Base-by-base conservation (phyloP, 768 basidiomycete genomes). In the Phanerochaete carnosa region DNA sequence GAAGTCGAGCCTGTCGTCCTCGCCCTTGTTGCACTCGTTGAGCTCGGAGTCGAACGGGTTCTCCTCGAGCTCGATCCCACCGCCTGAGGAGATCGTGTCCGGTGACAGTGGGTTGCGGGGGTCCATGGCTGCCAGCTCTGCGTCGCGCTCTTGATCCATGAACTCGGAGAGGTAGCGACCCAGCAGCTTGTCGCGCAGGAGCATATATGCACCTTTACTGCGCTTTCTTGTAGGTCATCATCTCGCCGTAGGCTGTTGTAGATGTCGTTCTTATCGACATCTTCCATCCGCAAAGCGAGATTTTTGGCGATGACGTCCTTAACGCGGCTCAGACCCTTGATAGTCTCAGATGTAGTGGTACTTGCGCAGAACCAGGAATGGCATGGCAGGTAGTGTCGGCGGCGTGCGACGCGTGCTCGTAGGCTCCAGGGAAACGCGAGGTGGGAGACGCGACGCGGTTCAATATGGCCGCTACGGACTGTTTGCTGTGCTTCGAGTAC, bases 191-290 rank as follows among this genome's bases (percentile, higher is more conserved):
- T 99, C 96, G 59, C 94, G 80, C 47, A 97, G 79, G 3, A 99
- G 79, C 84, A 95, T 87, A 74, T 98, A 99, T 0, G 96, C 7
- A 99, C 95, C 75, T 97, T 95, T 70, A 98, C 89, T 57, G 93
- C 88, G 71, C 97, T 97, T 37, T 94, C 92, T 62, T 89, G 87
- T 45, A 85, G 80, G 0, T 91, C 94, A 64, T 95, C 94, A 55
- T 95, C 89, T 65, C 86, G 77, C 61, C 89, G 82, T 63, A 98
- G 74, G 69, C 88, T 89, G 50, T 89, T 87, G 92, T 92, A 94
- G 3, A 98, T 84, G 63, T 95, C 93, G 1, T 94, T 89, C 73
- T 86, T 85, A 61, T 84, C 83, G 12, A 95, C 87, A 0, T 86
- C 89, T 0, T 81, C 74, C 78, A 98, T 88, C 60, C 86, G 81